phyloP scores from a whole-genome alignment of 2,329 filamentous ascomycete genomes.

The Ophiostoma quercus region DNA sequence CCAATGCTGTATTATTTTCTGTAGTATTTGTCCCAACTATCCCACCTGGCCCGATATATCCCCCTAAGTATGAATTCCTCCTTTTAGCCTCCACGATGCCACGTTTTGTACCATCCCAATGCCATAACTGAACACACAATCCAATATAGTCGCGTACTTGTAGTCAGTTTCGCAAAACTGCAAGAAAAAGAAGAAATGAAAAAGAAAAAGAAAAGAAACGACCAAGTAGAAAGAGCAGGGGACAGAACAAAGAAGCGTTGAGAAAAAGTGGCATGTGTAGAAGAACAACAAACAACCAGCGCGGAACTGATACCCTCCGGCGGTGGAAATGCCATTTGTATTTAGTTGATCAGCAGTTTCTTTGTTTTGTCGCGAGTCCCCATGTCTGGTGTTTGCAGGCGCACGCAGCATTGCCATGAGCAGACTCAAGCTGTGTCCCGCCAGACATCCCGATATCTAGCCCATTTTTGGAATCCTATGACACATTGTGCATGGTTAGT shows the following conservation, averaged over 20 bases:
- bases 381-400: not conserved
- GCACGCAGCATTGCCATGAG: not conserved
- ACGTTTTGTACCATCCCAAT: not conserved
- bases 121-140: not conserved
- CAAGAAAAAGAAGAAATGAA: not conserved
- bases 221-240: not conserved
- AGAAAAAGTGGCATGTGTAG: not conserved
- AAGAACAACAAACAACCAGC: too few relatives aligned
- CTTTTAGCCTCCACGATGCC: slow-evolving; percentile 7
- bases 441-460: slow-evolving; percentile 16
- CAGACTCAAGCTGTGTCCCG: not conserved
- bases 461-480: slow-evolving; percentile 17
- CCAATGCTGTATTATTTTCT: not conserved
- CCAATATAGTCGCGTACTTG: not conserved
- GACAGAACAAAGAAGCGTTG: not conserved
- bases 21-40: not conserved
- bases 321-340: not conserved
- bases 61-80: not conserved
- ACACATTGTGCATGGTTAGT: not conserved
- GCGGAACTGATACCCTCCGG: not conserved
- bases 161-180: not conserved
- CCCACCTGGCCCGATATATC: too few relatives aligned
- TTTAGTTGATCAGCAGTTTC: not conserved
- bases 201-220: not conserved
- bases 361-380: not conserved